phyloP scores from a whole-genome alignment of 2,329 filamentous ascomycete species.

The Fusarium siculi region DNA sequence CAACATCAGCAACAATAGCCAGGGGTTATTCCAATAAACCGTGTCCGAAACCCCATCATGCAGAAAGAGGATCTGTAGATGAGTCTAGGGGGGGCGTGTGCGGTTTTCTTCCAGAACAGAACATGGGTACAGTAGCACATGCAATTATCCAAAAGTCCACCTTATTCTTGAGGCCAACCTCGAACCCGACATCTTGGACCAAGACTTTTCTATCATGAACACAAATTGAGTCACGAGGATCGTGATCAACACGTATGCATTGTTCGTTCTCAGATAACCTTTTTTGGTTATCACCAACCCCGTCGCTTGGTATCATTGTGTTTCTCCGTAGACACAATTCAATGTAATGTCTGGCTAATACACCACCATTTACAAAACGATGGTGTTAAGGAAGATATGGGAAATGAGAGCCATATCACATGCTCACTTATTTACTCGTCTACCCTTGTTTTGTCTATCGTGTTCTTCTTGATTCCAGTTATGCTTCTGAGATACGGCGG shows the following conservation, averaged over 20 bases:
- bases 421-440: conserved; percentile 7
- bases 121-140: conserved; percentile 19
- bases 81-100: conserved; percentile 13
- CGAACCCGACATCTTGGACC: background rate
- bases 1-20: background rate
- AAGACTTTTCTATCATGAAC: background rate
- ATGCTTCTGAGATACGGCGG: conserved; percentile 18
- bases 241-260: conserved; percentile 26
- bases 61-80: conserved; percentile 10
- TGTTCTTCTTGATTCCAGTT: conserved; percentile 16
- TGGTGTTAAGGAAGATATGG: background rate
- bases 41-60: conserved; percentile 20
- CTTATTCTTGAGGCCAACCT: conserved; percentile 32
- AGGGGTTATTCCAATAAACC: conserved; percentile 37
- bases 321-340: conserved; percentile 7
- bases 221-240: conserved; percentile 28
- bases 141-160: conserved; percentile 24
- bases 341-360: conserved; percentile 21
- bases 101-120: conserved; percentile 19
- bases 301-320: background rate
- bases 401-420: conserved; percentile 26
- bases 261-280: conserved; percentile 3
- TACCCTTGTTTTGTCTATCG: conserved; percentile 4
- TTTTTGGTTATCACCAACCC: background rate
- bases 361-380: conserved; percentile 17